Conservation (phyloP, 2,329 filamentous ascomycete genomes). For the Phyllosticta citrichinensis region DNA sequence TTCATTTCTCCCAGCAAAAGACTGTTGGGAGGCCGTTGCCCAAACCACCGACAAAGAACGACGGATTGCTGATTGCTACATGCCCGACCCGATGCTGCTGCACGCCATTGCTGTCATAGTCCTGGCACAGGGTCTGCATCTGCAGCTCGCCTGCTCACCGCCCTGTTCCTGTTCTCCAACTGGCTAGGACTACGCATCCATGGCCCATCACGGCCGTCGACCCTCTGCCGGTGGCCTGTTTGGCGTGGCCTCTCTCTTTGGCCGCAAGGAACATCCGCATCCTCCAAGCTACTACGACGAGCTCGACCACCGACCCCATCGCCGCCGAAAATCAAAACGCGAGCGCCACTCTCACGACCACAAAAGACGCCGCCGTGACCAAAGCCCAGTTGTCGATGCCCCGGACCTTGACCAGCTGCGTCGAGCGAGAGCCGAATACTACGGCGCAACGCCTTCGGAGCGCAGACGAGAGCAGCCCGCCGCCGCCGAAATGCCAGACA, state of each 20-base stretch:
- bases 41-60: neutral
- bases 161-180: neutral
- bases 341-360: neutral
- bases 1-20: neutral
- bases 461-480: slow-evolving; percentile 19
- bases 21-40: neutral
- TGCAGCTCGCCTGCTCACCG: slow-evolving; percentile 4
- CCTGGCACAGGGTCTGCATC: neutral
- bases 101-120: neutral
- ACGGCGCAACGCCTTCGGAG: slow-evolving; percentile 22
- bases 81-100: neutral
- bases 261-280: neutral
- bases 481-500: slow-evolving; percentile 12
- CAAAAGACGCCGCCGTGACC: neutral
- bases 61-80: neutral
- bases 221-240: neutral
- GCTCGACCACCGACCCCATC: neutral
- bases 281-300: neutral
- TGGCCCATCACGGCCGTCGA: neutral
- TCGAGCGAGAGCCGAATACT: slow-evolving; percentile 29
- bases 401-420: slow-evolving; percentile 32
- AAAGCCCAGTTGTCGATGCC: neutral
- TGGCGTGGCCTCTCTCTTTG: slow-evolving; percentile 7
- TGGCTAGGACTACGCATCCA: neutral
- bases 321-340: slow-evolving; percentile 2